phyloP scores from a whole-genome alignment of 805 yeast species.

The Zygosaccharomyces lentus region DNA sequence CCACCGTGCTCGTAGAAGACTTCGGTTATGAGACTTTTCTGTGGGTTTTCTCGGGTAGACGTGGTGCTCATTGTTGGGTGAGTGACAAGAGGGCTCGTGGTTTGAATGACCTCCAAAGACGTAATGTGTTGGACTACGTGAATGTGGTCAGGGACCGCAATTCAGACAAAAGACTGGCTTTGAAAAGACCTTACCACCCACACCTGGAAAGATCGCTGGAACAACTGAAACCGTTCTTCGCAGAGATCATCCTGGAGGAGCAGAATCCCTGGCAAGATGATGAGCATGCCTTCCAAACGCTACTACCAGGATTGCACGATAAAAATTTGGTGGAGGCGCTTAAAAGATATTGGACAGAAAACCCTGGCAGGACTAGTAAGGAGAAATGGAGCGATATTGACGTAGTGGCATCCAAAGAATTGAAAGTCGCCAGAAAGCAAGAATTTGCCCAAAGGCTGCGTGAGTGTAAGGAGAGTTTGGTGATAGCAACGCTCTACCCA shows the following conservation, averaged over 20 bases:
- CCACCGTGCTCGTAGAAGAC: conserved; percentile 69
- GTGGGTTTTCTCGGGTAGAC: conserved; percentile 97
- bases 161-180: conserved; percentile 43
- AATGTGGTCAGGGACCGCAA: conserved; percentile 62
- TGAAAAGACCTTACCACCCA: conserved; percentile 86
- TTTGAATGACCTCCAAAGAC: conserved; percentile 67
- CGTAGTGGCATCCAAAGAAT: conserved; percentile 40
- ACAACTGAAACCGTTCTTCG: conserved; percentile 58
- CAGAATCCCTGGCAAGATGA: conserved; percentile 83
- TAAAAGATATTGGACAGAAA: conserved; percentile 52
- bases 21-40: conserved; percentile 82
- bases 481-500: conserved; percentile 80
- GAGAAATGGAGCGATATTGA: conserved; percentile 81
- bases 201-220: conserved; percentile 73
- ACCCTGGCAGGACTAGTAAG: conserved; percentile 49
- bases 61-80: conserved; percentile 99
- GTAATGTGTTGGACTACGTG: conserved; percentile 78
- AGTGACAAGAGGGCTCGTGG: conserved; percentile 78
- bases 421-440: conserved; percentile 24
- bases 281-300: conserved; percentile 50
- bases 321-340: conserved; percentile 50
- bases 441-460: conserved; percentile 43
- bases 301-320: conserved; percentile 62
- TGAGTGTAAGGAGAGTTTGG: conserved; percentile 78
- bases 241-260: conserved; percentile 61